Evolutionary conservation across 1,284 basidiomycete species (phyloP), one percentile per base, ranked within the genome.

Genomic region (Farysia itapuensis): DNA sequence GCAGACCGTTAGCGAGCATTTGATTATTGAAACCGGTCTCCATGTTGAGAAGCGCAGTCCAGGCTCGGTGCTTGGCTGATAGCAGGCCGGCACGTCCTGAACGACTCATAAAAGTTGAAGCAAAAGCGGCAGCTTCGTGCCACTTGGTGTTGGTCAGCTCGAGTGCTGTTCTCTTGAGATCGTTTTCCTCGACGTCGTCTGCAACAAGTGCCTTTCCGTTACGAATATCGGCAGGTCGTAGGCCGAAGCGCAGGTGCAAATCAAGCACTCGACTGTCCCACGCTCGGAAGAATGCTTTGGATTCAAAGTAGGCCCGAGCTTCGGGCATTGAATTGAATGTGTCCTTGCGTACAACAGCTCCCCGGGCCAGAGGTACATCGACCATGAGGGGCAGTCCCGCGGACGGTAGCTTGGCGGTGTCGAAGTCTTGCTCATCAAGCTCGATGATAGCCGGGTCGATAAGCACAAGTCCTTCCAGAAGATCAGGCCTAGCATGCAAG

Each of bases 381-480:
- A 35, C 25, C 2, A 44, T 40, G 16, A 32, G 14, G 7, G 28
- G 32, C 32, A 18, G 45, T 16, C 22, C 42, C 19, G 41, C 40
- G 21, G 43, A 46, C 19, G 36, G 42, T 5, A 57, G 37, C 21
- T 41, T 40, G 33, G 40, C 22, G 30, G 46, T 21, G n/a, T 53
- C 31, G 25, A 43, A 35, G 2, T 12, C 24, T 8, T 43, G 39
- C 3, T 44, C 38, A 9, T 68, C 67, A 69, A 77, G 35, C 2
- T 78, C 78, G 4, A 79, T 57, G 26, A 90, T 82, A 43, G 89
- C 82, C 0, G 93, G 90, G 72, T 96, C 92, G 20, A 93, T 78
- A 9, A 93, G 81, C 34, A 90, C 80, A 24, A 94, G 77, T 0
- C 83, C 82, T 14, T 84, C 80, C 77, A 92, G 90, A 8, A 93